Conservation (phyloP, 2,329 filamentous ascomycete species). For the Didymella sp. region DNA sequence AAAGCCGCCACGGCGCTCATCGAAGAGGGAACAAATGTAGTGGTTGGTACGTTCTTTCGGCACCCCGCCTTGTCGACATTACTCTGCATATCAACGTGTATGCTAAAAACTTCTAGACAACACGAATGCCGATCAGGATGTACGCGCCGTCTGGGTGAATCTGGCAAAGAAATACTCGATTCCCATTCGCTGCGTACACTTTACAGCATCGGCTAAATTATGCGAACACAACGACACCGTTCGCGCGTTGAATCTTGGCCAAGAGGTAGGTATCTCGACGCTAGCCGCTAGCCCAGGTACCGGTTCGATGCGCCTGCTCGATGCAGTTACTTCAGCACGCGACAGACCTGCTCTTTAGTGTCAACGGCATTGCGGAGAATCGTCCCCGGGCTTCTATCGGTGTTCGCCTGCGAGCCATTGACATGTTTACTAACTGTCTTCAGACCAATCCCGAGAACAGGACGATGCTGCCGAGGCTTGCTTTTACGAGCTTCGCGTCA, state of each 20-base stretch:
- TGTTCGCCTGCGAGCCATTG: constrained; percentile 15
- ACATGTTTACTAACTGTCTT: constrained; percentile 26
- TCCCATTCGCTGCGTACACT: constrained; percentile 84
- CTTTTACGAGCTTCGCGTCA: constrained; percentile 77
- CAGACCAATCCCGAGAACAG: constrained; percentile 85
- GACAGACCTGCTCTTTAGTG: constrained; percentile 2
- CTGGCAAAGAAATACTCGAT: constrained; percentile 74
- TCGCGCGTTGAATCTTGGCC: constrained; percentile 65
- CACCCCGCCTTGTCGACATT: constrained; percentile 25
- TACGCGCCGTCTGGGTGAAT: constrained; percentile 77
- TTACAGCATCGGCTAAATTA: constrained; percentile 73
- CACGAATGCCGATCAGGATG: constrained; percentile 86
- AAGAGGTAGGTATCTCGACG: constrained; percentile 43
- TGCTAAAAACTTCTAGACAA: constrained; percentile 69
- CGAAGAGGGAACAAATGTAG: constrained; percentile 70
- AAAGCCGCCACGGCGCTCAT: constrained; percentile 74
- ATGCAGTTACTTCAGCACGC: constrained; percentile 15
- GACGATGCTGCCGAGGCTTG: constrained; percentile 74
- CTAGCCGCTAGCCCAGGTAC: constrained; percentile 15
- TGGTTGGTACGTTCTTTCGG: constrained; percentile 68
- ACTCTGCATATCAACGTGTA: constrained; percentile 15
- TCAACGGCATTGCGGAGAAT: constrained; percentile 18
- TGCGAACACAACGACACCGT: constrained; percentile 89
- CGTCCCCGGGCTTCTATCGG: constrained; percentile 11
- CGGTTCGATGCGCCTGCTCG: constrained; percentile 11